Evolutionary conservation across 2,329 filamentous ascomycete species (phyloP), one percentile per base, ranked within the genome.

Genomic region (Hymenoscyphus fraxineus): DNA sequence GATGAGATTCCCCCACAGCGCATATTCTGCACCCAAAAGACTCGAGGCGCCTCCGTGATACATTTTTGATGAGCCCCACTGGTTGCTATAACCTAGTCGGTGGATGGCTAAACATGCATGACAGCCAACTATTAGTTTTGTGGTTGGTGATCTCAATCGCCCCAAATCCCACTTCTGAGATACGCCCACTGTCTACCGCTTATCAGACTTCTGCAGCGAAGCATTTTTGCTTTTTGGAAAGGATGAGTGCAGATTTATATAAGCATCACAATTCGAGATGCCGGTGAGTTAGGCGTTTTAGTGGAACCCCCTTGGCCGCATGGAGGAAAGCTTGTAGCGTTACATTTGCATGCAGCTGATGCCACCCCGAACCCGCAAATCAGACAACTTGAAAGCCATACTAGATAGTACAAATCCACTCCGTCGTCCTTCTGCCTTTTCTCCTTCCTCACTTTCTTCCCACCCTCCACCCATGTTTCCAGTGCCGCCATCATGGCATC

Each of bases 1-100:
- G 60, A 70, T 66, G 40, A 67, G 64, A 68, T 67, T 71, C 65
- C 68, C 66, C 61, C 60, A 41, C 47, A 54, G 7, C 47, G 19
- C n/a, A 54, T 15, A 27, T 10, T 22, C 35, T 51, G 19, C 19
- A 22, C 44, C 44, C 35, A 35, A 51, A 5, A 13, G 22, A 54
- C 19, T 27, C 13, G 16, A 19, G 47, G 19, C 47, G n/a, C 19
- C 19, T 51, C 44, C 44, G 47, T 27, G 47, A 54, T 54, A 1
- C 47, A 27, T 27, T 16, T n/a, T 27, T 6, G 19, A 54, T 10
- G 47, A 54, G 19, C 22, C 47, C 19, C 13, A 54, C 19, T 27
- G 22, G 47, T 27, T 19, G 47, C 47, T 54, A 12, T 19, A 54
- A 54, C 47, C 47, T 54, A 54, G 47, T 54, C 22, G 10, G 22